Conservation (phyloP, 805 yeast genomes). For the Ogataea siamensis region DNA sequence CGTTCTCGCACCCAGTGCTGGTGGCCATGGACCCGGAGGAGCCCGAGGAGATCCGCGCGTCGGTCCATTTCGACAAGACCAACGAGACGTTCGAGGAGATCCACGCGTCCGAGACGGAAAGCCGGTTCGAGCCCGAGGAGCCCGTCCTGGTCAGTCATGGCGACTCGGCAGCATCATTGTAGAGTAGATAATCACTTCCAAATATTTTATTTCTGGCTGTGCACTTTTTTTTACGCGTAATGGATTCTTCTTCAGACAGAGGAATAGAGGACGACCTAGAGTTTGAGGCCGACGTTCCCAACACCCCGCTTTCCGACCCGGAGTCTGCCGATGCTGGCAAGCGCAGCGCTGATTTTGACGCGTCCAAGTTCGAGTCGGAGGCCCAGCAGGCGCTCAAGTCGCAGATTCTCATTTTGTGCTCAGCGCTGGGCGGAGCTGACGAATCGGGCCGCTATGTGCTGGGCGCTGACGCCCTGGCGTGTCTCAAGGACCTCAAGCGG, state of each 20-base stretch:
- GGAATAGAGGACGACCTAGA: constrained; percentile 28
- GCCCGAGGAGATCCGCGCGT: constrained; percentile 13
- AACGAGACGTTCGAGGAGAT: constrained; percentile 31
- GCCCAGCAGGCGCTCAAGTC: constrained; percentile 51
- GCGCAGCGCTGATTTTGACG: constrained; percentile 5
- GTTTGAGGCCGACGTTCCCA: constrained; percentile 9
- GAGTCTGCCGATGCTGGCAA: constrained; percentile 11
- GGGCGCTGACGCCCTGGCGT: constrained; percentile 86
- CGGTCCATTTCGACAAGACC: constrained; percentile 22
- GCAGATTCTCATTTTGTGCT: constrained; percentile 74
- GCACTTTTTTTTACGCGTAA: constrained; percentile 9
- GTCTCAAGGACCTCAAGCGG: constrained; percentile 80
- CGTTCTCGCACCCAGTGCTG: constrained; percentile 28
- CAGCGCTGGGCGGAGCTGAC: constrained; percentile 92
- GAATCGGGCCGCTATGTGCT: constrained; percentile 59
- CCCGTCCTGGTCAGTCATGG: constrained; percentile 20
- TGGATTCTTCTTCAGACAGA: constrained; percentile 21
- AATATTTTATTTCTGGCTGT: constrained; percentile 6
- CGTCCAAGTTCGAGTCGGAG: constrained; percentile 13
- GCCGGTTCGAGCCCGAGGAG: constrained; percentile 19
- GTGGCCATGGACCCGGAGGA: constrained; percentile 19
- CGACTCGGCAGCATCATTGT: constrained; percentile 10
- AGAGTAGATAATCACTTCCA: constrained; percentile 1
- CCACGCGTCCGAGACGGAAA: constrained; percentile 14
- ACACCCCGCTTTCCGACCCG: constrained; percentile 20